Evolutionary conservation across 208 protist genomes (phyloP), one percentile per base, ranked within the genome.

Genomic region (Histomonas meleagridis): DNA sequence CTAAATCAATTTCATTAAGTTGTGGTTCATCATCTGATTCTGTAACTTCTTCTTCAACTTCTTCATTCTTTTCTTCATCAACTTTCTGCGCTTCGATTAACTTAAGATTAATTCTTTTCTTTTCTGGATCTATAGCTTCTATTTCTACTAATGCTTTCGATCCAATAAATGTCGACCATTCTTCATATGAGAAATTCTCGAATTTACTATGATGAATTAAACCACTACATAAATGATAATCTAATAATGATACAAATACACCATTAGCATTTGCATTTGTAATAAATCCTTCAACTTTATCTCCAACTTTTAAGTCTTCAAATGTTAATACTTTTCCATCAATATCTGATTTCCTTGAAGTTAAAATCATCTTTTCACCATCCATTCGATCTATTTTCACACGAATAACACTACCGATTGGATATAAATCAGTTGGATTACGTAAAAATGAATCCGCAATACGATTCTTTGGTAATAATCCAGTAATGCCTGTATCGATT

Each of bases 271-370:
- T 86, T 2, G 26, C 40, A 18, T 16, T 12, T 35, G 76, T 55
- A n/a, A 86, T 86, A 46, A 55, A 86, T 2, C 76, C 76, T 21
- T 28, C 10, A 35, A 86, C n/a, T 10, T 55, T 28, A 57, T 86
- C 76, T 14, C 76, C 76, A 51, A 86, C 76, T 49, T 86, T 86
- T 26, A 86, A 38, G 38, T 86, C 76, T 21, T 86, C 23, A 10
- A 86, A 51, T 51, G 76, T 86, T 2, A 86, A 28, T 38, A 48
- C n/a, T n/a, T 51, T 46, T 18, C 76, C 76, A 21, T 43, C 46
- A 12, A 86, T 32, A 35, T 86, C 76, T 38, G 16, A 35, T 18
- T 28, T 5, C 23, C 46, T 32, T 35, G 76, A 86, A 18, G 46
- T 51, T 16, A 86, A 16, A 38, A 18, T 55, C 9, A 86, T 86